These are phyloP conservation scores for Trichaptum fuscoviolaceum DNA, from an alignment of 768 basidiomycete species.

Conservation along the genomic window DNA sequence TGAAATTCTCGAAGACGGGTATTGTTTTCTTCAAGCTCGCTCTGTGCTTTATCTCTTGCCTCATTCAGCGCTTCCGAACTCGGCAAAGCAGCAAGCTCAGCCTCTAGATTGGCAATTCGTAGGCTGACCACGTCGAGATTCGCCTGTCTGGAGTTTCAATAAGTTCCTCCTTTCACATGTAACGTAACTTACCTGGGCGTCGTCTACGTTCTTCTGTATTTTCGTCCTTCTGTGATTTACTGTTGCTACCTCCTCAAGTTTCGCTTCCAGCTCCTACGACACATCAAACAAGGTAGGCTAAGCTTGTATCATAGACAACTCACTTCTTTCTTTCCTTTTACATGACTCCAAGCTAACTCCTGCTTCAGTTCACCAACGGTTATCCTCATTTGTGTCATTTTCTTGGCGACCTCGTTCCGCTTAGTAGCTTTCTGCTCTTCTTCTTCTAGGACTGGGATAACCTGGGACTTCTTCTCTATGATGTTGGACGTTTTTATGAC, in stretches of 20 bases:
- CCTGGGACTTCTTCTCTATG: constrained; percentile 66
- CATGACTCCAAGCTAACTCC: constrained; percentile 88
- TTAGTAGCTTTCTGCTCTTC: constrained; percentile 50
- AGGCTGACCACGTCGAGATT: constrained; percentile 28
- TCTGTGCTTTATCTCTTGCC: constrained; percentile 28
- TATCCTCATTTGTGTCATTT: constrained; percentile 64
- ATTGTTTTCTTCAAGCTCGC: constrained; percentile 45
- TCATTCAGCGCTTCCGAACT: constrained; percentile 41
- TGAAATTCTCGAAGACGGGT: constrained; percentile 27
- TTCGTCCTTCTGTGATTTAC: constrained; percentile 31
- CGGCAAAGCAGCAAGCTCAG: constrained; percentile 35
- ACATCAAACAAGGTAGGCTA: not conserved
- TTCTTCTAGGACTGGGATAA: constrained; percentile 68
- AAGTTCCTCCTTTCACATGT: not conserved
- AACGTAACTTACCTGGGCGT: constrained; percentile 34
- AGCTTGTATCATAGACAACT: constrained; percentile 18
- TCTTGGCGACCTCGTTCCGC: constrained; percentile 67
- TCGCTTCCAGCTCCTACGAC: constrained; percentile 37
- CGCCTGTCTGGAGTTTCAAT: constrained; percentile 21
- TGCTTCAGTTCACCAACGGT: constrained; percentile 67
- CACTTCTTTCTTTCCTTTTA: constrained; percentile 63
- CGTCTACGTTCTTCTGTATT: constrained; percentile 33
- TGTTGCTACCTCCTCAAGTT: constrained; percentile 37
- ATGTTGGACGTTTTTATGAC: constrained; percentile 63
- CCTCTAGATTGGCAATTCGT: constrained; percentile 33